Evolutionary conservation across 306 rosid species (phyloP), one percentile per base, ranked within the genome.

Genomic region (Rosa chinensis): DNA sequence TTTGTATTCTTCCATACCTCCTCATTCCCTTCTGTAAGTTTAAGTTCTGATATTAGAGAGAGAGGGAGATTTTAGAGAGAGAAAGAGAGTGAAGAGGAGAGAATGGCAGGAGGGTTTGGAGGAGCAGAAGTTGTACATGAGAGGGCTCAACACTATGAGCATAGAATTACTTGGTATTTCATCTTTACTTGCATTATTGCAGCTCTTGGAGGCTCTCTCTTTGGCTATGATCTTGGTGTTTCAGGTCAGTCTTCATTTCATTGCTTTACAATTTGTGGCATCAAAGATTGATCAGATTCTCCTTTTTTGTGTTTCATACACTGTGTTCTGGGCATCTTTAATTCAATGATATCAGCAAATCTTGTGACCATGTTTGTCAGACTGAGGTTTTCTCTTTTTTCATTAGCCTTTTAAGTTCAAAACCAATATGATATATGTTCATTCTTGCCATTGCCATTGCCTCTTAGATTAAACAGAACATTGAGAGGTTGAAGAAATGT

Each of bases 181-280:
- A 74, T 92, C 53, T 89, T 84, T 76, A 84, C 94, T 48, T 90
- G 93, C 79, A 63, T 94, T 6, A 90, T 94, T 78, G 97, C 93
- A 1, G 97, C 96, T 47, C 91, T 94, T 72, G 98, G 98, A 67
- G 98, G 98, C 2, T 90, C 97, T 61, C 87, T 94, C 17, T 90
- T 94, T 72, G 97, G 97, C 48, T 94, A 94, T 85, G 97, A 94
- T 88, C 94, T 90, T 52, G 98, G 98, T 25, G 98, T 94, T 81
- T 94, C 97, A 56, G 98, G 97, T 89, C n/a, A 80, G 83, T 73
- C 62, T 45, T 4, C 73, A 18, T 5, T 72, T 70, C 9, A n/a
- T 50, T 18, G 47, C 13, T 50, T 73, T 40, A 18, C 48, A 8
- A 20, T 39, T 8, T 20, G 1, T 17, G 43, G 8, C n/a, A 64